phyloP scores from a whole-genome alignment of 2,329 filamentous ascomycete species.

The Aspergillus puulaauensis region DNA sequence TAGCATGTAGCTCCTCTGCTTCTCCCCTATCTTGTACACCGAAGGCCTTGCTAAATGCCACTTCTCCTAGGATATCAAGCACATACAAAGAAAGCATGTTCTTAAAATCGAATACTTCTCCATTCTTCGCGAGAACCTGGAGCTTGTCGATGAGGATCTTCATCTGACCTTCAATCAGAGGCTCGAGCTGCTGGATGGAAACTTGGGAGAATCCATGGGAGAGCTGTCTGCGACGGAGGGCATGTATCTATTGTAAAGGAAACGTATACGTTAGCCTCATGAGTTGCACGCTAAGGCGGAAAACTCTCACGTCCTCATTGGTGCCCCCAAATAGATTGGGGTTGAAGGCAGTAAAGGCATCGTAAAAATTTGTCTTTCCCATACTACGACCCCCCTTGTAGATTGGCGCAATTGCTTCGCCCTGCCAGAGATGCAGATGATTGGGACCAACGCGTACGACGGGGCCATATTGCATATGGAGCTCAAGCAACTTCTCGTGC shows the following conservation, averaged over 20 bases:
- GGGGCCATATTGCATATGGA: not conserved
- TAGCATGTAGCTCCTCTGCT: not conserved
- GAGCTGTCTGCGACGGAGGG: not conserved
- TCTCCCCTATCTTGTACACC: not conserved
- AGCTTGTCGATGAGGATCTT: not conserved
- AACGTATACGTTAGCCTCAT: not conserved
- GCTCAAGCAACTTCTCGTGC: not conserved
- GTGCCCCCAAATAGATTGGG: not conserved
- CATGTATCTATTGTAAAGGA: not conserved
- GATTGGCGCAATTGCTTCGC: not conserved
- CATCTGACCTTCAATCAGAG: not conserved
- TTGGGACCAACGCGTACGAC: not conserved
- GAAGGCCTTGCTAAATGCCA: not conserved
- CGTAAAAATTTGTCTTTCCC: not conserved
- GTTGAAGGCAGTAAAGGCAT: not conserved
- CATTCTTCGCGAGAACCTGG: not conserved
- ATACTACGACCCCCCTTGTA: not conserved
- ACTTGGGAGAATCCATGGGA: not conserved
- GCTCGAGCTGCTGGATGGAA: not conserved
- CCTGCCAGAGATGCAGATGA: not conserved
- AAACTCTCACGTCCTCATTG: not conserved
- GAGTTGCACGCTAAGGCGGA: not conserved
- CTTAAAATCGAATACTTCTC: not conserved
- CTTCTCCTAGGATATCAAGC: not conserved
- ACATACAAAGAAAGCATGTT: not conserved